Evolutionary conservation across 2,329 filamentous ascomycete genomes (phyloP).

Genomic region (Aspergillus latus): DNA sequence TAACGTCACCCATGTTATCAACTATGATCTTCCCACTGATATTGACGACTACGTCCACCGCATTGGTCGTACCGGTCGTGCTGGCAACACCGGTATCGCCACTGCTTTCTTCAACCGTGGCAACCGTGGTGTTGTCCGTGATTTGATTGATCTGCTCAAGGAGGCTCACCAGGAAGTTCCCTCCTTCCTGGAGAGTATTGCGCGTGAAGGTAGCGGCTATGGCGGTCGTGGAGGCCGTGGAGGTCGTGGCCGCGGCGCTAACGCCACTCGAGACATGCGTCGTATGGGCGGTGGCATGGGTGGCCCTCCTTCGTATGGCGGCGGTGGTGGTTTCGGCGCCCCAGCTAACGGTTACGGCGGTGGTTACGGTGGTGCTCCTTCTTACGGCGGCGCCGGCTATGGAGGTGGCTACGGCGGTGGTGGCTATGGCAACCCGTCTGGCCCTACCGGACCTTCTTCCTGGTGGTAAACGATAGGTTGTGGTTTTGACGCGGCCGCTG

Average conservation of each 20-base stretch:
- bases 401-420: conserved; percentile 39
- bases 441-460: conserved; percentile 51
- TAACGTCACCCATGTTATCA: conserved; percentile 95
- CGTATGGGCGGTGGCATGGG: conserved; percentile 57
- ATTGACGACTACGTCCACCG: conserved; percentile 99
- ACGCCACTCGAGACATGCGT: conserved; percentile 84
- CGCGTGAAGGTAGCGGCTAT: conserved; percentile 82
- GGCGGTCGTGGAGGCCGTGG: conserved; percentile 73
- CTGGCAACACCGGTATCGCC: conserved; percentile 96
- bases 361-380: conserved; percentile 29
- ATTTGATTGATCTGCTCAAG: conserved; percentile 95
- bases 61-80: conserved; percentile 99
- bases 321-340: conserved; percentile 36
- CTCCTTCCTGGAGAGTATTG: conserved; percentile 92
- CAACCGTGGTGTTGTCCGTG: conserved; percentile 95
- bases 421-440: conserved; percentile 41
- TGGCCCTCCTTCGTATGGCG: conserved; percentile 37
- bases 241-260: conserved; percentile 63
- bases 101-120: conserved; percentile 99
- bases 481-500: conserved; percentile 43
- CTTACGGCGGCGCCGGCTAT: conserved; percentile 27
- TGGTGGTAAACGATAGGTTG: conserved; percentile 50
- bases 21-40: conserved; percentile 98
- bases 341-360: conserved; percentile 30
- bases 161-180: conserved; percentile 98